Conservation (phyloP, 371 early-diverging fungal genomes). For the Apophysomyces trapeziformis region DNA sequence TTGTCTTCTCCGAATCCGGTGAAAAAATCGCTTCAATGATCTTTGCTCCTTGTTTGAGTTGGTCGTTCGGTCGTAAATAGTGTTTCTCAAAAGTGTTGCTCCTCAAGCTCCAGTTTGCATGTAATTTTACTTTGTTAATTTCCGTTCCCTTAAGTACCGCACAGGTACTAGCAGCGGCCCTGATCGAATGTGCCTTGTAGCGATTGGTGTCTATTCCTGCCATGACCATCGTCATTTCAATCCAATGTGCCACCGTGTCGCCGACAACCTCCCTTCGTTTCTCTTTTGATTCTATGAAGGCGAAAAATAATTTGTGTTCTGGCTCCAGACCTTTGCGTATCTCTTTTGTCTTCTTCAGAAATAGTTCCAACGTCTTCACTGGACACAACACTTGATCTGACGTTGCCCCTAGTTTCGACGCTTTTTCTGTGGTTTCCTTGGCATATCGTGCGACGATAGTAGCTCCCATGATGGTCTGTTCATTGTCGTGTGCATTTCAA, state of each 20-base stretch:
- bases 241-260: background rate
- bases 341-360: background rate
- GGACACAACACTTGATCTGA: background rate
- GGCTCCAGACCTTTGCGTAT: background rate
- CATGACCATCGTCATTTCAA: background rate
- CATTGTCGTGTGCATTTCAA: no score
- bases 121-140: constrained; percentile 4
- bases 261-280: background rate
- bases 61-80: constrained; percentile 8
- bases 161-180: background rate
- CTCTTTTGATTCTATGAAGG: background rate
- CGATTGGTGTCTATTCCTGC: constrained; percentile 10
- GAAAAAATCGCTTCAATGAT: background rate
- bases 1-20: background rate
- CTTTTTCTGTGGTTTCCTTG: background rate
- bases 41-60: background rate
- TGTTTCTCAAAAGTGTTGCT: constrained; percentile 14
- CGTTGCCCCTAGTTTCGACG: background rate
- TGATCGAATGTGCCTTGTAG: constrained; percentile 8
- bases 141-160: constrained; percentile 10
- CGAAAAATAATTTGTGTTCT: background rate
- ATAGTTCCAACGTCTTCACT: background rate
- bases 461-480: no score
- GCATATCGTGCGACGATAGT: background rate
- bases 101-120: constrained; percentile 16